phyloP scores from a whole-genome alignment of 2,329 filamentous ascomycete genomes.

The Beauveria caledonica region DNA sequence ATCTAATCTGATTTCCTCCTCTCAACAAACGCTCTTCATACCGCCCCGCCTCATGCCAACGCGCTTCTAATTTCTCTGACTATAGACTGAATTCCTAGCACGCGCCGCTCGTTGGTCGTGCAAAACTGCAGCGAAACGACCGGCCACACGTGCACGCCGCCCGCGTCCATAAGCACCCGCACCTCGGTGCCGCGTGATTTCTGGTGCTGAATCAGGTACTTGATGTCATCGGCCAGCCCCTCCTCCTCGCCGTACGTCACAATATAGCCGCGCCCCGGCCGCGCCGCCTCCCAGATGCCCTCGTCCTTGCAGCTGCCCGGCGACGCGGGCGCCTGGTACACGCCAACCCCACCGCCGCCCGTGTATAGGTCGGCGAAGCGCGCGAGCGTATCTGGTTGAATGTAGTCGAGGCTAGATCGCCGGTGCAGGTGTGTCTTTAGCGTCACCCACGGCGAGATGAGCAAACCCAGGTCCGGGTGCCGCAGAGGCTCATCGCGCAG shows the following conservation, averaged over 20 bases:
- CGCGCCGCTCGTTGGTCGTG: conserved; percentile 37
- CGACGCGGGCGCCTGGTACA: conserved; percentile 38
- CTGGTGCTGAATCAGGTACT: conserved; percentile 48
- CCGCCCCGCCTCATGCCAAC: conserved; percentile 9
- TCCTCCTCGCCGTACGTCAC: conserved; percentile 70
- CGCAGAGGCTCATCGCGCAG: conserved; percentile 15
- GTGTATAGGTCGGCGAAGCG: conserved; percentile 62
- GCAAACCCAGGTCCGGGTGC: conserved; percentile 46
- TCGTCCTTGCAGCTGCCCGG: conserved; percentile 62
- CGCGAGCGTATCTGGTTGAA: conserved; percentile 58
- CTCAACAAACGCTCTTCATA: conserved; percentile 10
- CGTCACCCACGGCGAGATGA: conserved; percentile 77
- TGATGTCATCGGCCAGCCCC: conserved; percentile 64
- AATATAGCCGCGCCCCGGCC: conserved; percentile 58
- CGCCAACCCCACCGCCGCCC: conserved; percentile 36
- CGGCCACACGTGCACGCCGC: conserved; percentile 75
- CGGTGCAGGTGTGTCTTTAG: conserved; percentile 60
- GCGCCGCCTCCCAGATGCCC: conserved; percentile 57
- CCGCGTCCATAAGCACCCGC: conserved; percentile 51
- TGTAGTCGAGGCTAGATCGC: conserved; percentile 66
- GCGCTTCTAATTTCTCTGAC: conserved; percentile 30
- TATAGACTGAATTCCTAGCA: conserved; percentile 41
- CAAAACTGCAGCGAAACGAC: conserved; percentile 57
- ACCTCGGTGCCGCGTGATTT: conserved; percentile 45
- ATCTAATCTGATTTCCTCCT: conserved; percentile 51